Evolutionary conservation across 2,329 filamentous ascomycete species (phyloP).

Genomic region (Nothomitra cinnamomea): DNA sequence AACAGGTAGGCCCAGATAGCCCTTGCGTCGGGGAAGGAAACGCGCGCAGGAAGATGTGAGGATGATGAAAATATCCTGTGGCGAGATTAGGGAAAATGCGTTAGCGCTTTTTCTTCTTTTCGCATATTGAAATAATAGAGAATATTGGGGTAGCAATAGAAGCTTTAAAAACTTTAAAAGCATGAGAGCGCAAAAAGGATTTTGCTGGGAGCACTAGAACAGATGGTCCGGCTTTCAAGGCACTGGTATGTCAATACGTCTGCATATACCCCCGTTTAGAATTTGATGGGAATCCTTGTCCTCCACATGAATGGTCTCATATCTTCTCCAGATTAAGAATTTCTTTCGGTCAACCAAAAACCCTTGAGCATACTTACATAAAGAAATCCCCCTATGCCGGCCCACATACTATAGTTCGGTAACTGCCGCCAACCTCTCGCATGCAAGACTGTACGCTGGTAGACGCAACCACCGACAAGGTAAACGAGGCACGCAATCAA

Average conservation of each 20-base stretch:
- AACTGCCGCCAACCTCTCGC: constrained; percentile 89
- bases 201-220: background rate
- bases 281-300: background rate
- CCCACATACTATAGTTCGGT: constrained; percentile 89
- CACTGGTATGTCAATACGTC: background rate
- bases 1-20: constrained; percentile 16
- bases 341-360: constrained; percentile 16
- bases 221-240: background rate
- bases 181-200: too few species aligned
- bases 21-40: constrained; percentile 20
- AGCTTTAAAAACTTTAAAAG: background rate
- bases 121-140: background rate
- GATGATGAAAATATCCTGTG: constrained; percentile 30
- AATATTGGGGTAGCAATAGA: too few species aligned
- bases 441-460: constrained; percentile 87
- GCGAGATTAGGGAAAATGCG: background rate
- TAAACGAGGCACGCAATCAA: constrained; percentile 69
- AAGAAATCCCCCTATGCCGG: constrained; percentile 68
- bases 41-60: constrained; percentile 27
- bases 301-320: background rate
- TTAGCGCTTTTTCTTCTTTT: background rate
- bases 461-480: constrained; percentile 80
- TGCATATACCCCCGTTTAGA: background rate
- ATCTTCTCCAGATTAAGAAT: background rate
- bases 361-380: constrained; percentile 40